phyloP scores from a whole-genome alignment of 2,329 filamentous ascomycete genomes.

The Aspergillus versicolor region DNA sequence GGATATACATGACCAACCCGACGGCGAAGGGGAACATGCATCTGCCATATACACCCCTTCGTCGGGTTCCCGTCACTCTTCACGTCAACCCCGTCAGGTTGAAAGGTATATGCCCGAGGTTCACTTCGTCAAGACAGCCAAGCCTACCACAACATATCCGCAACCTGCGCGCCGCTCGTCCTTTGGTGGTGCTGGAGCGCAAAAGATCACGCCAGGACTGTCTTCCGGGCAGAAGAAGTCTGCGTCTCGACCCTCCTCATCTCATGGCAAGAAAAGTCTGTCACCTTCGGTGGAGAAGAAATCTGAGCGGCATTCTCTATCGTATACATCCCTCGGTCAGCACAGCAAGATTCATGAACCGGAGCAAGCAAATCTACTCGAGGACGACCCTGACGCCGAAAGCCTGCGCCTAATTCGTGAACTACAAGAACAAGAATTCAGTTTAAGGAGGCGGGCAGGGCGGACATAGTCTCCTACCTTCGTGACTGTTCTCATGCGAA shows the following conservation, averaged over 20 bases:
- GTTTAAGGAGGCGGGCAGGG: constrained; percentile 37
- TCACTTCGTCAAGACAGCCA: constrained; percentile 23
- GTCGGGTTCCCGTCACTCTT: constrained; percentile 45
- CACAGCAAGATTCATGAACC: constrained; percentile 28
- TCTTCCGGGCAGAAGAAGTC: constrained; percentile 31
- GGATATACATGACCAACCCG: constrained; percentile 34
- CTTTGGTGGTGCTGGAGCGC: constrained; percentile 19
- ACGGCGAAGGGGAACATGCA: constrained; percentile 31
- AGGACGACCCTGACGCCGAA: constrained; percentile 41
- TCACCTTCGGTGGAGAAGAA: constrained; percentile 42
- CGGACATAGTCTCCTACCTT: constrained; percentile 13
- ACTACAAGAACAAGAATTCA: constrained; percentile 47
- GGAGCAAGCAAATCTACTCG: constrained; percentile 24
- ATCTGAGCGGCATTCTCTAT: constrained; percentile 23
- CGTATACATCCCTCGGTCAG: constrained; percentile 30
- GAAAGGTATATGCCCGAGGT: constrained; percentile 41
- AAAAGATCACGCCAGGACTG: constrained; percentile 29
- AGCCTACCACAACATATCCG: constrained; percentile 24
- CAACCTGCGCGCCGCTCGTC: constrained; percentile 26
- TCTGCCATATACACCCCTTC: constrained; percentile 36
- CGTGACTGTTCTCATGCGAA: neutral
- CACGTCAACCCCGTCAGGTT: constrained; percentile 43
- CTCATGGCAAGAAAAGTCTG: constrained; percentile 36
- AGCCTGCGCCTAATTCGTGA: constrained; percentile 46
- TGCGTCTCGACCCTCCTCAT: constrained; percentile 38